Conservation (phyloP, 2,329 filamentous ascomycete genomes). For the Chalara sp. region DNA sequence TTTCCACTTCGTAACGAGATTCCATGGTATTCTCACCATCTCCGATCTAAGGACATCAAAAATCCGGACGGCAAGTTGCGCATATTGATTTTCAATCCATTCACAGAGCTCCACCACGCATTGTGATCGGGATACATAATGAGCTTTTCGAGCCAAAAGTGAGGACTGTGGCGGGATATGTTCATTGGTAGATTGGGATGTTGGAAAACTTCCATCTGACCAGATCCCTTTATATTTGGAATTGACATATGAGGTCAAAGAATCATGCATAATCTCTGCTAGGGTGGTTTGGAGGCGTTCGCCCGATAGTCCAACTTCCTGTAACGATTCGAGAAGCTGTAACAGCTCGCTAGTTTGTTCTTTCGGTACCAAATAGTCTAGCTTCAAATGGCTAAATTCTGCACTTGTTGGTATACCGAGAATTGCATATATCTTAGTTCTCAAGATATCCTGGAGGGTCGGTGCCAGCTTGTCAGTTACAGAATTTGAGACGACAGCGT, state of each 20-base stretch:
- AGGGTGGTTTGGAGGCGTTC: conserved; percentile 65
- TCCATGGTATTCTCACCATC: conserved; percentile 35
- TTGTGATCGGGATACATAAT: conserved; percentile 37
- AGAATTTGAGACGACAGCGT: conserved; percentile 59
- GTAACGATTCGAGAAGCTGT: conserved; percentile 50
- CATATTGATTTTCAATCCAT: conserved; percentile 65
- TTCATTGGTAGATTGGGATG: neutral
- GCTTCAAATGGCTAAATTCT: conserved; percentile 7
- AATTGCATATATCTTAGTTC: conserved; percentile 43
- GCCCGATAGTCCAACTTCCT: conserved; percentile 60
- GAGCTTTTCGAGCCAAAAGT: conserved; percentile 23
- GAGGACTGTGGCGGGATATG: conserved; percentile 5
- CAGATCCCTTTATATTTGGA: conserved; percentile 59
- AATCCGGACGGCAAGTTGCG: conserved; percentile 56
- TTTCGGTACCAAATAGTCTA: conserved; percentile 23
- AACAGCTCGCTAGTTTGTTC: conserved; percentile 45
- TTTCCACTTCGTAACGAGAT: conserved; percentile 62
- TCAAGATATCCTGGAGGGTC: conserved; percentile 49
- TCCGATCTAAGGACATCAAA: conserved; percentile 34
- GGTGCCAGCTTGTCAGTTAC: conserved; percentile 45
- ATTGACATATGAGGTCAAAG: conserved; percentile 57
- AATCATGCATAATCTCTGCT: conserved; percentile 61
- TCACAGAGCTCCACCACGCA: conserved; percentile 53
- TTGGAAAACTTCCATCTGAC: conserved; percentile 19
- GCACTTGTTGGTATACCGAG: conserved; percentile 28